Evolutionary conservation across 768 basidiomycete genomes (phyloP), one percentile per base, ranked within the genome.

Genomic region (Termitomyces sp.): DNA sequence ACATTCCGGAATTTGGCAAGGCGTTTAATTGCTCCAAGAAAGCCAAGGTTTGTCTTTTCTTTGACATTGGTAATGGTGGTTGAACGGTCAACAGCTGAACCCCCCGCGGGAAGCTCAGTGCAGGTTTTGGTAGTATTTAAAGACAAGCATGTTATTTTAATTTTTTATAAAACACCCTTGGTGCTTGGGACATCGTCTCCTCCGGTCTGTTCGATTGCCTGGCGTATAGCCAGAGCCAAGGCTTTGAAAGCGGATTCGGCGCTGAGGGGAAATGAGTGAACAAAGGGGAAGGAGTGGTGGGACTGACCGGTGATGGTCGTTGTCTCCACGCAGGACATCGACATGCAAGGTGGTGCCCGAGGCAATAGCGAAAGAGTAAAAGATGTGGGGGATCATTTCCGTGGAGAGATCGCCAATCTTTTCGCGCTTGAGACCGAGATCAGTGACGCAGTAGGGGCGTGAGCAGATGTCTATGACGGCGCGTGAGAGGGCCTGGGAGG

Each of bases 231-330:
- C 37, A 99, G 78, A 0, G 97, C 97, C 20, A 98, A 75, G 1
- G 97, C 96, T 75, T 99, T 99, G 84, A 99, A 99, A 4, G 96
- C 94, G 3, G 95, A 94, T 73, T 99, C 97, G 13, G 95, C 87
- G 55, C 97, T 98, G 44, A 58, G 52, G 47, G 24, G 52, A 49
- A 37, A 27, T 65, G 44, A 52, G 55, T 46, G 6, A 52, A 45
- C 39, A 50, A 53, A 45, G 44, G n/a, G 41, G 15, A 37, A 37
- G 7, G 1, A 54, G 48, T 27, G 34, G 22, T 30, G 9, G 24
- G 30, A 58, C 86, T 60, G 67, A 95, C 96, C 91, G 86, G 74
- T 98, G 97, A 72, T 99, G 97, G 69, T 99, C 97, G 74, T 99
- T 99, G 66, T 93, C 89, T 44, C 97, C 97, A 36, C 95, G 82